Evolutionary conservation across 441 rosid species (phyloP).

Genomic region (Populus hybrid): DNA sequence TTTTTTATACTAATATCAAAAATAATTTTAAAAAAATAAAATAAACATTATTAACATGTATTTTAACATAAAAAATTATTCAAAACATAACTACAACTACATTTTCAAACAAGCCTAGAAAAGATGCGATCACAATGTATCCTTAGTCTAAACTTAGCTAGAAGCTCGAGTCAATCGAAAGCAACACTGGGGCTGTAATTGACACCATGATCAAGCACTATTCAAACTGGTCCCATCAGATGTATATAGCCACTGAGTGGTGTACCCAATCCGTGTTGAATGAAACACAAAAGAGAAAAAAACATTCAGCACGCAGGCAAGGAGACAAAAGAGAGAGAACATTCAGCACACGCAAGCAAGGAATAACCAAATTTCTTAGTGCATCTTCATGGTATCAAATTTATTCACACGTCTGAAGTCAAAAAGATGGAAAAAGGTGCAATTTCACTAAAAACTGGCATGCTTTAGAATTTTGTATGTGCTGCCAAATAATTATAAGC

Average conservation of each 20-base stretch:
- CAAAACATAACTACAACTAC: too few relatives aligned
- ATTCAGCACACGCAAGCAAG: neutral
- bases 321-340: too few relatives aligned
- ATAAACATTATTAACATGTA: too few relatives aligned
- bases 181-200: neutral
- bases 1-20: too few relatives aligned
- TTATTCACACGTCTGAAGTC: neutral
- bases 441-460: neutral
- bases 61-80: too few relatives aligned
- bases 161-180: neutral
- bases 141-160: neutral
- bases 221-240: neutral
- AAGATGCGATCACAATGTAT: too few relatives aligned
- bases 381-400: neutral
- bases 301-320: too few relatives aligned
- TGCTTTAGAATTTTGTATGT: neutral
- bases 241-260: neutral
- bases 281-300: too few relatives aligned
- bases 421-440: neutral
- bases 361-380: neutral
- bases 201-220: neutral
- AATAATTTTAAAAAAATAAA: too few relatives aligned
- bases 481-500: neutral
- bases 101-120: too few relatives aligned
- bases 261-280: neutral